A percentile compares a stretch with the other conserved stretches of the same genome.
phyloP scores from a whole-genome alignment of 306 rosid species.

The Betula pendula region DNA sequence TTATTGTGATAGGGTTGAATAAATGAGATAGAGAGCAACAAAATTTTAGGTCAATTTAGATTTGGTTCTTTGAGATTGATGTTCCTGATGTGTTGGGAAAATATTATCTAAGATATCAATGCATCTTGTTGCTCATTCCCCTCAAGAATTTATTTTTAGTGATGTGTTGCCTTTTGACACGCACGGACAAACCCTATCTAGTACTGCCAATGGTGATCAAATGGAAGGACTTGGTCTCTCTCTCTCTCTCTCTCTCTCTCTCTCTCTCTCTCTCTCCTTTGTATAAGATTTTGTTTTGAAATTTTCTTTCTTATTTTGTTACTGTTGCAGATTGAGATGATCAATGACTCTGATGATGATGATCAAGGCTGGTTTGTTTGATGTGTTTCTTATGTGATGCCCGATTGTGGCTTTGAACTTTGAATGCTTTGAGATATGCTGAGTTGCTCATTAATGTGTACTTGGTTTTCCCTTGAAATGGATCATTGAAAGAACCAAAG shows the following conservation, averaged over 20 bases:
- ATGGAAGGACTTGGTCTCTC: neutral
- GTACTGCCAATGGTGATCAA: neutral
- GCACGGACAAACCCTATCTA: neutral
- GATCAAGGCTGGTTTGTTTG: constrained; percentile 28
- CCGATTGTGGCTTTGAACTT: constrained; percentile 8
- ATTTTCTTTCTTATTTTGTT: neutral
- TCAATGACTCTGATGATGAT: constrained; percentile 34
- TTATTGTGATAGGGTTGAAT: neutral
- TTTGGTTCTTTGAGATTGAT: neutral
- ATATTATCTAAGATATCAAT: neutral
- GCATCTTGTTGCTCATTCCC: neutral
- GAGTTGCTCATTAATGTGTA: constrained; percentile 3
- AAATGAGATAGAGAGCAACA: neutral
- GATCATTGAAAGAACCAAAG: neutral
- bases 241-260: neutral
- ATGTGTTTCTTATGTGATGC: constrained; percentile 20
- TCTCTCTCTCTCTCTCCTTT: neutral
- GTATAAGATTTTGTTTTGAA: constrained; percentile 2
- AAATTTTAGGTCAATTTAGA: neutral
- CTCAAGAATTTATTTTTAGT: neutral
- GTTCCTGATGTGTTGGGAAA: neutral
- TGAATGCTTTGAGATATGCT: constrained; percentile 12
- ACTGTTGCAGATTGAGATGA: constrained; percentile 40
- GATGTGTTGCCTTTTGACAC: neutral
- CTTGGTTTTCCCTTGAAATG: constrained; percentile 19